phyloP scores from a whole-genome alignment of 2,329 filamentous ascomycete species.

The Hypoxylon sp. region DNA sequence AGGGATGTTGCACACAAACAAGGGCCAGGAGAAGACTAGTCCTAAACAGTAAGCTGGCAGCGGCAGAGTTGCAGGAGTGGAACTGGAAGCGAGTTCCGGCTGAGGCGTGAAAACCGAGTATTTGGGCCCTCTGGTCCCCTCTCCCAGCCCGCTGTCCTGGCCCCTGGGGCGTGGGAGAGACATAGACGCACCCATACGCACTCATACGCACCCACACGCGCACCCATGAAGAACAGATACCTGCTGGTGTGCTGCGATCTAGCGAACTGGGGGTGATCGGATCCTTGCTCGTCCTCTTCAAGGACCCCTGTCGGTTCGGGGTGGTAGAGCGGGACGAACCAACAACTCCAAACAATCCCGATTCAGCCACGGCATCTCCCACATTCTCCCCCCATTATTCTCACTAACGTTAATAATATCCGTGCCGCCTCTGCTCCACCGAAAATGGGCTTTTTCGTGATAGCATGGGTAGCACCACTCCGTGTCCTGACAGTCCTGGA shows the following conservation, averaged over 20 bases:
- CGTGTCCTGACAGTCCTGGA: slow-evolving; percentile 31
- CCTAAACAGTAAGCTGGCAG: slow-evolving; percentile 44
- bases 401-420: slow-evolving; percentile 50
- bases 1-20: slow-evolving; percentile 42
- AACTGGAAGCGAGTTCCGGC: slow-evolving; percentile 49
- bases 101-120: slow-evolving; percentile 53
- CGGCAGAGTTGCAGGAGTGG: slow-evolving; percentile 48
- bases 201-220: not conserved
- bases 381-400: slow-evolving; percentile 43
- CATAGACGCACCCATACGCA: slow-evolving; percentile 12
- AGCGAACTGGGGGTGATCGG: slow-evolving; percentile 43
- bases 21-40: slow-evolving; percentile 37
- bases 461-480: slow-evolving; percentile 33
- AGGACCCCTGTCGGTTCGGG: slow-evolving; percentile 35
- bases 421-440: slow-evolving; percentile 51
- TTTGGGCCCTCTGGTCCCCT: slow-evolving; percentile 50
- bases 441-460: slow-evolving; percentile 43
- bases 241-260: slow-evolving; percentile 45
- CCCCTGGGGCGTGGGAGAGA: slow-evolving; percentile 45
- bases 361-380: slow-evolving; percentile 51
- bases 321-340: slow-evolving; percentile 47
- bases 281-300: slow-evolving; percentile 33
- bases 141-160: slow-evolving; percentile 42
- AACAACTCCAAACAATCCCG: slow-evolving; percentile 47
- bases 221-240: slow-evolving; percentile 17